These are phyloP conservation scores for Osmanthus fragrans DNA, from an alignment of 257 asterid genomes.

Conservation along the genomic window DNA sequence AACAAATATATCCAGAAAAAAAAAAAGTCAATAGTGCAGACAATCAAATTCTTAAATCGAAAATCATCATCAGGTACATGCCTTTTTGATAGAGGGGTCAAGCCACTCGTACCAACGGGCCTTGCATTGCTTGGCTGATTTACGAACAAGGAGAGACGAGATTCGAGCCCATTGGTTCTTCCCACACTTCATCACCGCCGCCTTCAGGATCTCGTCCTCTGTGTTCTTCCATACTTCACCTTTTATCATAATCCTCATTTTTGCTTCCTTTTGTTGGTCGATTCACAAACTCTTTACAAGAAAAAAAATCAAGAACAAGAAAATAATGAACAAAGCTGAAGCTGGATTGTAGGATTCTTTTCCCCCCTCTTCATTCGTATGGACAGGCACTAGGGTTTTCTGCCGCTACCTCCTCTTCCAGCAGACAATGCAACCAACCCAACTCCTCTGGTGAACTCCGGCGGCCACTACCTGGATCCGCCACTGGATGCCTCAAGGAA, in stretches of 20 bases:
- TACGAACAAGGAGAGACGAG: constrained; percentile 89
- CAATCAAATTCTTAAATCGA: not conserved
- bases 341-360: not conserved
- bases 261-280: constrained; percentile 21
- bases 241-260: constrained; percentile 95
- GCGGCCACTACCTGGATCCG: too few relatives aligned
- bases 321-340: not conserved
- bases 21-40: not conserved
- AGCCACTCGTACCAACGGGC: constrained; percentile 99
- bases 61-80: not conserved
- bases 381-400: not conserved
- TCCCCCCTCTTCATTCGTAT: not conserved
- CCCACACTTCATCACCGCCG: constrained; percentile 98
- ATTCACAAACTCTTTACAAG: not conserved
- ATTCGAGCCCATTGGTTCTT: constrained; percentile 99
- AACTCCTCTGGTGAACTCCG: too few relatives aligned
- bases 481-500: not conserved
- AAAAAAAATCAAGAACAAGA: not conserved
- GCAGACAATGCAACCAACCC: too few relatives aligned
- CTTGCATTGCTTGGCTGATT: constrained; percentile 98
- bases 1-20: not conserved
- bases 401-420: too few relatives aligned
- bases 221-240: constrained; percentile 99
- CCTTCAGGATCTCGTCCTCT: constrained; percentile 94
- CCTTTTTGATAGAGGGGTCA: constrained; percentile 96